Evolutionary conservation across 495 filamentous ascomycete genomes (phyloP).

Genomic region (Penicillium tannophilum): DNA sequence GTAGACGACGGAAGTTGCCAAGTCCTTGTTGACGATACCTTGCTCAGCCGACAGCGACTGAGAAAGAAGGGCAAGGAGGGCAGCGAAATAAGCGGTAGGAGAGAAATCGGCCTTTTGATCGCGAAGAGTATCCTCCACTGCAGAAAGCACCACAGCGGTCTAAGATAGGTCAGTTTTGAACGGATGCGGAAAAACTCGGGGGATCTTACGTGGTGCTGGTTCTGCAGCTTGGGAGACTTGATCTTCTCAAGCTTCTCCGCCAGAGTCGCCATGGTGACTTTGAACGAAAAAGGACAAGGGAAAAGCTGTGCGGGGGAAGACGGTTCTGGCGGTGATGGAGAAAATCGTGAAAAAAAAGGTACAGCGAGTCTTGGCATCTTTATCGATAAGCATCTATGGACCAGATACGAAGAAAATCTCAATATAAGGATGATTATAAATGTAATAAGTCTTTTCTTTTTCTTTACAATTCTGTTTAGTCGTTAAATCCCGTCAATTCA

Average conservation of each 20-base stretch:
- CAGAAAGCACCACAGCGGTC: slow-evolving; percentile 85
- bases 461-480: not conserved
- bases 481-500: not conserved
- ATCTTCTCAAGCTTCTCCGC: slow-evolving; percentile 94
- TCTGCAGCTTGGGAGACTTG: slow-evolving; percentile 92
- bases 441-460: not conserved
- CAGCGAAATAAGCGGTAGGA: slow-evolving; percentile 92
- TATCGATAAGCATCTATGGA: slow-evolving; percentile 29
- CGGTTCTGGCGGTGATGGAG: slow-evolving; percentile 35
- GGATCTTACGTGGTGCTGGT: slow-evolving; percentile 78
- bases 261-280: slow-evolving; percentile 65
- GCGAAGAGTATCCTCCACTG: slow-evolving; percentile 88
- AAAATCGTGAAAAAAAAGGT: slow-evolving; percentile 41
- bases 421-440: not conserved
- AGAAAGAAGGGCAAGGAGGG: slow-evolving; percentile 84
- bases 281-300: slow-evolving; percentile 28
- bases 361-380: slow-evolving; percentile 36
- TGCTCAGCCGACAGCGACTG: slow-evolving; percentile 65
- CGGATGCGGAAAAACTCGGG: not conserved
- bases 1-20: slow-evolving; percentile 88
- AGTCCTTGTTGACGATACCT: slow-evolving; percentile 75
- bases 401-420: not conserved
- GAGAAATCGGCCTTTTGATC: slow-evolving; percentile 81
- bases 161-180: slow-evolving; percentile 33
- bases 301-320: slow-evolving; percentile 35